phyloP scores from a whole-genome alignment of 331 rosid species.

The Ulmus americana region DNA sequence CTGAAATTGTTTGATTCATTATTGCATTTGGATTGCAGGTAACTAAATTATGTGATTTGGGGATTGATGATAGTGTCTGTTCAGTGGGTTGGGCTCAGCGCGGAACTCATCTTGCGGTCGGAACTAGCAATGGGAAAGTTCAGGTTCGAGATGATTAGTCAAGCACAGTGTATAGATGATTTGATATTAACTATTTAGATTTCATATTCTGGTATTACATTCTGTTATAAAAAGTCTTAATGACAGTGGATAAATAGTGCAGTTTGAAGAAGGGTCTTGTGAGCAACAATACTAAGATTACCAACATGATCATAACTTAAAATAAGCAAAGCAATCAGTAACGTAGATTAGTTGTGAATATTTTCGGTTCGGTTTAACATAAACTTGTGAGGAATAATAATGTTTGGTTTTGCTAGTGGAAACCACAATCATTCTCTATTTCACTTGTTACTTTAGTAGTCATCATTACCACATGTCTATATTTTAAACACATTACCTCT shows the following conservation, averaged over 20 bases:
- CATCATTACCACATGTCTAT: neutral
- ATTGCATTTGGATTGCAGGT: conserved; percentile 47
- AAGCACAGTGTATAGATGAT: neutral
- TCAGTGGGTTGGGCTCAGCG: conserved; percentile 99
- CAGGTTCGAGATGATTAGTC: conserved; percentile 52
- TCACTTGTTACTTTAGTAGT: neutral
- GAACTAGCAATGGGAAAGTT: conserved; percentile 81
- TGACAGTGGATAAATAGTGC: neutral
- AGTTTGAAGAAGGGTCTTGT: neutral
- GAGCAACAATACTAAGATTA: neutral
- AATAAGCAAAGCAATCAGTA: neutral
- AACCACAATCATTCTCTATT: neutral
- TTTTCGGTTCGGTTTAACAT: neutral
- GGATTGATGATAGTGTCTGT: conserved; percentile 74
- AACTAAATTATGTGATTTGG: conserved; percentile 91
- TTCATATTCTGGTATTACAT: conserved; percentile 4
- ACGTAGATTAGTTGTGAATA: neutral
- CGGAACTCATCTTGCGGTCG: conserved; percentile 93
- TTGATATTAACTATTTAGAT: neutral
- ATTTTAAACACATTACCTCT: neutral
- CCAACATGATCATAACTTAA: neutral
- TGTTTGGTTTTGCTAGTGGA: neutral
- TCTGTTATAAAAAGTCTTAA: neutral
- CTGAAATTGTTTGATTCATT: neutral
- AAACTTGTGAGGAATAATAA: neutral